Base-by-base conservation (phyloP, 1,284 basidiomycete species). In the Coniophora puteana region DNA sequence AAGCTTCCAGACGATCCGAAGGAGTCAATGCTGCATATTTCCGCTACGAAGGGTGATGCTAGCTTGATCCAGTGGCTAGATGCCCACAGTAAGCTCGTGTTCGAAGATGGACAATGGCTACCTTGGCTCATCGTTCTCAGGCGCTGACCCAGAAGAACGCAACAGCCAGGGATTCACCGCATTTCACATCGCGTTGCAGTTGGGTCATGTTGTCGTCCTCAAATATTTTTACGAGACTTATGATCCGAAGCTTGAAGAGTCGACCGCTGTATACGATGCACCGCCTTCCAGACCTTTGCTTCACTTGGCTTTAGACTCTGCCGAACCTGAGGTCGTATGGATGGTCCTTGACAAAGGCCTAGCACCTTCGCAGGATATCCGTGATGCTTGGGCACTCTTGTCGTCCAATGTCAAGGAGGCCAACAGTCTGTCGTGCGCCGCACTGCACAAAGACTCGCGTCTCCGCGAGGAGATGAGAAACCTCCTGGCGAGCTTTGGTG, bases 21-120 rank as follows among this genome's bases (percentile, higher is more conserved):
- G 45, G 76, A 88, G 58, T 83, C 84, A 23, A 63, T 89, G 14
- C 56, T 81, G 42, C 85, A 88, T 51, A 83, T 89, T 41, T 78
- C 74, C 34, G 69, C 72, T 4, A 63, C 56, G 40, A 63, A 67
- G 37, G 78, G 76, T 6, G 71, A 87, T 58, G 50, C 60, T 5
- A 72, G 72, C 17, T 61, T 88, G 38, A 69, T 83, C 5, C 59
- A 75, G 52, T 88, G 83, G 83, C 70, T 89, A 8, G 74, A 80
- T 56, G 66, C 72, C 4, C 83, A 87, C 56, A 76, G 85, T 86
- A 52, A 48, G 76, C 53, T 42, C 52, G 46, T 42, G 32, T 49
- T 46, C 51, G 52, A 49, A n/a, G n/a, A 46, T 56, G 33, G 36
- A 47, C 46, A 51, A 25, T 51, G 40, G 24, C 18, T 22, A 41